These are phyloP conservation scores for Grammothele lineata DNA, from an alignment of 768 basidiomycete genomes.

Conservation along the genomic window DNA sequence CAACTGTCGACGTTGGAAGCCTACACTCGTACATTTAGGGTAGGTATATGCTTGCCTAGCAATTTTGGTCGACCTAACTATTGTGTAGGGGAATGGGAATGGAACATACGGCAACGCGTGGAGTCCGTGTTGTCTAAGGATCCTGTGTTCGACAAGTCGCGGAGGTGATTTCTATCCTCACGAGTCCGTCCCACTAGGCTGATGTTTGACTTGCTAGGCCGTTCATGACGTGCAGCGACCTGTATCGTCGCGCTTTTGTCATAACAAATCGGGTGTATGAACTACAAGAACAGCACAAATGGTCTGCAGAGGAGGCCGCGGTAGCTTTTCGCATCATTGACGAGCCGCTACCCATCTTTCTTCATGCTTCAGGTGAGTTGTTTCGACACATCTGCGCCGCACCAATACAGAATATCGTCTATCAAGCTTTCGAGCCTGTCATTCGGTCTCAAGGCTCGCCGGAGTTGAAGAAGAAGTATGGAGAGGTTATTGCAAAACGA, in stretches of 20 bases:
- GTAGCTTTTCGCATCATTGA: conserved; percentile 47
- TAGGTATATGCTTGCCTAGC: conserved; percentile 32
- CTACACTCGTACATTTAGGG: conserved; percentile 29
- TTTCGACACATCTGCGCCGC: not conserved
- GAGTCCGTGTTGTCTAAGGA: conserved; percentile 47
- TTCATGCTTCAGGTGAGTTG: conserved; percentile 34
- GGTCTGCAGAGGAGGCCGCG: conserved; percentile 45
- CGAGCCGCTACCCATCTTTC: conserved; percentile 46
- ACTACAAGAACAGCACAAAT: conserved; percentile 46
- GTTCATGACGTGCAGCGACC: conserved; percentile 55
- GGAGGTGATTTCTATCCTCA: conserved; percentile 35
- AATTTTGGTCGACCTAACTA: conserved; percentile 35
- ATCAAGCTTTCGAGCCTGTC: conserved; percentile 59
- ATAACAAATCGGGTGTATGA: conserved; percentile 57
- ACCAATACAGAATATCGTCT: too few species aligned
- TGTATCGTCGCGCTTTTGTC: conserved; percentile 48
- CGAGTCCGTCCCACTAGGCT: not conserved
- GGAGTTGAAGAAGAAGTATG: conserved; percentile 49
- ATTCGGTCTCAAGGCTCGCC: conserved; percentile 57
- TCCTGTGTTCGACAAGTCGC: conserved; percentile 54
- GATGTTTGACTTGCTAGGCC: conserved; percentile 31
- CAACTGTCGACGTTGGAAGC: conserved; percentile 32
- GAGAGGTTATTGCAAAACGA: conserved; percentile 41
- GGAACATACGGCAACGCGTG: conserved; percentile 45
- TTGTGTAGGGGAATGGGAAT: conserved; percentile 43